phyloP scores from a whole-genome alignment of 176 grass and related monocot species.

The Olyra latifolia region DNA sequence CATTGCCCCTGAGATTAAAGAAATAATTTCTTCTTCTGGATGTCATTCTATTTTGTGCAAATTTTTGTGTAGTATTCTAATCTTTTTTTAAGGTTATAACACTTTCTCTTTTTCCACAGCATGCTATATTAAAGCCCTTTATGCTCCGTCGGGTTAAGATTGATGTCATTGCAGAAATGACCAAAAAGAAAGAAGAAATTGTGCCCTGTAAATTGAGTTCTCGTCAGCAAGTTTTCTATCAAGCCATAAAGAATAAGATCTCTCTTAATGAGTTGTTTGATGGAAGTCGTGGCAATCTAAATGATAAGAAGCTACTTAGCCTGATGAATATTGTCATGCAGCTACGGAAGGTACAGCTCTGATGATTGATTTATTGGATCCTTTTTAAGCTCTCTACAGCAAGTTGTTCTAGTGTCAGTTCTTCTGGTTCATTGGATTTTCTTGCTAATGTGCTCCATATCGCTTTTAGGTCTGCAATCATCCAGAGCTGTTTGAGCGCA shows the following conservation, averaged over 20 bases:
- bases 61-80: not conserved
- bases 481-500: constrained; percentile 98
- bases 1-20: not conserved
- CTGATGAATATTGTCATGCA: constrained; percentile 99
- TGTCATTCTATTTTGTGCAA: not conserved
- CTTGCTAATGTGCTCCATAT: not conserved
- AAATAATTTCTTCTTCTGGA: not conserved
- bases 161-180: constrained; percentile 99
- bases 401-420: not conserved
- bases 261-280: constrained; percentile 91
- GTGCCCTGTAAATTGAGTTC: constrained; percentile 95
- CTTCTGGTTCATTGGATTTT: not conserved
- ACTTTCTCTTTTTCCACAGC: constrained; percentile 45
- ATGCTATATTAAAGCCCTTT: constrained; percentile 97
- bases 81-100: constrained; percentile 26
- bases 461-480: constrained; percentile 94
- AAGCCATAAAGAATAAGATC: constrained; percentile 99
- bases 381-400: not conserved
- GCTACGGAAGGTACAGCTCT: constrained; percentile 72
- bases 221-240: constrained; percentile 93
- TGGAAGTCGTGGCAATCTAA: constrained; percentile 83
- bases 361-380: constrained; percentile 7
- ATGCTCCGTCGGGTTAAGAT: constrained; percentile 98
- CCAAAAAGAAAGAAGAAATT: constrained; percentile 93
- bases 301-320: constrained; percentile 94